phyloP scores from a whole-genome alignment of 2,329 filamentous ascomycete species.

The Microdochium paspali region DNA sequence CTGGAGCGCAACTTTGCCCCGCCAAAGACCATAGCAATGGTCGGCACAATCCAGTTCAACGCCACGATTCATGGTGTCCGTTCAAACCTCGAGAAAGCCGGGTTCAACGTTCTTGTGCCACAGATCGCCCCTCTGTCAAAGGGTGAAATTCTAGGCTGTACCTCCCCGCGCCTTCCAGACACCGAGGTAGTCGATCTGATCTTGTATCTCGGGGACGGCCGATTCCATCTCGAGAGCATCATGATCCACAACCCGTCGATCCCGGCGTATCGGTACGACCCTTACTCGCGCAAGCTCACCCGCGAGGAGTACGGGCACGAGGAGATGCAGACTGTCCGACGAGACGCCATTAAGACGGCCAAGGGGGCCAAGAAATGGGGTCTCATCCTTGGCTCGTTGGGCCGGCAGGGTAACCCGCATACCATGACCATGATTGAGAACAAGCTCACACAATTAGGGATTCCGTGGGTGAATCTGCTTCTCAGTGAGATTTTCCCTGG shows the following conservation, averaged over 20 bases:
- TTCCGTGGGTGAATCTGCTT: conserved; percentile 76
- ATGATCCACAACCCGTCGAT: conserved; percentile 97
- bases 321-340: conserved; percentile 77
- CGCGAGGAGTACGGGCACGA: conserved; percentile 86
- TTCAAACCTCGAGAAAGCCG: conserved; percentile 67
- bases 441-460: conserved; percentile 58
- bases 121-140: conserved; percentile 90
- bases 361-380: conserved; percentile 82
- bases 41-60: conserved; percentile 98
- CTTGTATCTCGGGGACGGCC: conserved; percentile 26
- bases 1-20: conserved; percentile 79
- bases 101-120: conserved; percentile 78
- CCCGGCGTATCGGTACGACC: conserved; percentile 92
- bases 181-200: conserved; percentile 50
- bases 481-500: conserved; percentile 95
- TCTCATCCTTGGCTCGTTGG: conserved; percentile 84
- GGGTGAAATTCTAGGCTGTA: conserved; percentile 96
- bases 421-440: conserved; percentile 82
- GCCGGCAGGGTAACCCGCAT: conserved; percentile 90
- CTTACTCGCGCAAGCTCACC: conserved; percentile 85
- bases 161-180: conserved; percentile 62
- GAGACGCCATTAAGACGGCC: conserved; percentile 67
- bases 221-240: conserved; percentile 77
- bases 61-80: conserved; percentile 85
- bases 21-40: conserved; percentile 81